Evolutionary conservation across 2,329 filamentous ascomycete species (phyloP), one percentile per base, ranked within the genome.

Genomic region (Shiraia sp.): DNA sequence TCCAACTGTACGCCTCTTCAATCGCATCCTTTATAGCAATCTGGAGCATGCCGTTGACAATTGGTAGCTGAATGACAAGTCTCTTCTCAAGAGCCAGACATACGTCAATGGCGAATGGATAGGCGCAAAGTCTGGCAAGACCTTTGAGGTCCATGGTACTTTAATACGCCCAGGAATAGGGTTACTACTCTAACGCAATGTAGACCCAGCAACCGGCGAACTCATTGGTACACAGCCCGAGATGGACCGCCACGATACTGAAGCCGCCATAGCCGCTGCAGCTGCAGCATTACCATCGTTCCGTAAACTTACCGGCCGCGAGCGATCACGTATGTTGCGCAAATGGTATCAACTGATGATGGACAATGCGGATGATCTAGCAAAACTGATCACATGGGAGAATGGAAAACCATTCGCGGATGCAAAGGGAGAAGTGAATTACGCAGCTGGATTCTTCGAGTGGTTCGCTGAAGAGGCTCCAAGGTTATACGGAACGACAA

Each of bases 21-120:
- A 22, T 8, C 8, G 19, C 19, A 22, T 22, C 19, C 13, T 12
- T 24, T n/a, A n/a, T n/a, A n/a, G n/a, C n/a, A n/a, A n/a, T n/a
- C n/a, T 22, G 10, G n/a, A 24, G 31, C 27, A 41, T 24, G 41
- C 30, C 12, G 28, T 51, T 64, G 34, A 60, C 45, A 13, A 25
- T n/a, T n/a, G 8, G 15, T 44, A 73, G 71, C 70, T 78, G 47
- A 76, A 70, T 46, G 75, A 78, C 57, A 70, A 71, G 49, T 74
- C 70, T 16, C 80, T 99, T 46, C 81, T 97, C 61, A 96, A 95
- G 75, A 82, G 86, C 57, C 81, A 91, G 66, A 74, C 83, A 61
- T 96, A 92, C 66, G 85, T 97, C 63, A 92, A 99, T 68, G 93
- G 93, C 62, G 81, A 95, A 79, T 99, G 91, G 88, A 81, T 95